phyloP scores from a whole-genome alignment of 345 rosid genomes.

The Melaleuca alternifolia region DNA sequence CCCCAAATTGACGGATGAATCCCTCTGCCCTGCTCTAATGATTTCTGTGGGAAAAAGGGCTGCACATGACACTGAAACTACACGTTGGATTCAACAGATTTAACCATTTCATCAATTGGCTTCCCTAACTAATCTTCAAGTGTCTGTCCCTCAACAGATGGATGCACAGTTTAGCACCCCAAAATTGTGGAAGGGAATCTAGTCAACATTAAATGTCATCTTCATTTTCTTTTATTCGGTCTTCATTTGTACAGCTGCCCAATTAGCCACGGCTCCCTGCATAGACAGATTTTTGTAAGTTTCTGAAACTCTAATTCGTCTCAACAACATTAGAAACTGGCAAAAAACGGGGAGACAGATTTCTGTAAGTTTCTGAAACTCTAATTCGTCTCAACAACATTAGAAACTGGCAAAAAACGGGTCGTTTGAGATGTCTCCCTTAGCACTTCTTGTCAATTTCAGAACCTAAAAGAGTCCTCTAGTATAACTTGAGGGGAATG shows the following conservation, averaged over 20 bases:
- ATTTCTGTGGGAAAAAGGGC: neutral
- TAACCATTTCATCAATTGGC: neutral
- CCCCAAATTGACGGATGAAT: neutral
- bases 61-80: neutral
- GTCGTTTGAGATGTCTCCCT: neutral
- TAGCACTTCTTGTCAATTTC: neutral
- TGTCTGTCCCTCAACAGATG: neutral
- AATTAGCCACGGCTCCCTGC: neutral
- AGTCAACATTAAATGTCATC: neutral
- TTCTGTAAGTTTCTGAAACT: too few species aligned
- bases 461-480: neutral
- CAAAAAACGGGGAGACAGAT: too few species aligned
- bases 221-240: neutral
- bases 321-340: neutral
- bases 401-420: too few species aligned
- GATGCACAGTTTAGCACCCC: neutral
- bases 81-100: too few species aligned
- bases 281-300: too few species aligned
- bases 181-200: rapidly evolving
- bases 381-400: neutral
- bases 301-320: neutral
- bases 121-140: neutral
- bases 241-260: neutral
- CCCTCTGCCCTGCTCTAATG: neutral
- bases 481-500: neutral